A percentile compares a stretch with the other conserved stretches of the same genome.
These are phyloP conservation scores for Xylaria sp. DNA, from an alignment of 2,329 filamentous ascomycete species.

Conservation along the genomic window DNA sequence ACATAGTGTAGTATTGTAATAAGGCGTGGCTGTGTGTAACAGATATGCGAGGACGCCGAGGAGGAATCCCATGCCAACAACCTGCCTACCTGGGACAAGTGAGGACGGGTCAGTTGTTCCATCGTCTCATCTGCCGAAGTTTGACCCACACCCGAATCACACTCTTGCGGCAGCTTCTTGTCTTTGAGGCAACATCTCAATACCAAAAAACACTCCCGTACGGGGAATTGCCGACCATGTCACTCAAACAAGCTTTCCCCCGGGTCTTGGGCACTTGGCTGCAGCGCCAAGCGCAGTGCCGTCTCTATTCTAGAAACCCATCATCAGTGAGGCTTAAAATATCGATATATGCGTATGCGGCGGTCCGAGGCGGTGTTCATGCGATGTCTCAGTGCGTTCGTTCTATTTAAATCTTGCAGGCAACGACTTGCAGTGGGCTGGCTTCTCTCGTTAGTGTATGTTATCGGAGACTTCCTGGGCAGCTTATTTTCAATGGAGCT, in stretches of 20 bases:
- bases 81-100: conserved; percentile 32
- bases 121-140: conserved; percentile 28
- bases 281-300: conserved; percentile 20
- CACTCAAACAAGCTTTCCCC: conserved; percentile 31
- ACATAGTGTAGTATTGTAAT: background rate
- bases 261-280: conserved; percentile 33
- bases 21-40: conserved; percentile 9
- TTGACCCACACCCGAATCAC: conserved; percentile 19
- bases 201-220: background rate
- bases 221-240: conserved; percentile 6
- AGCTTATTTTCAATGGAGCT: conserved; percentile 2
- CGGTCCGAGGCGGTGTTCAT: background rate
- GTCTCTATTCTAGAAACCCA: conserved; percentile 11
- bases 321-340: conserved; percentile 27
- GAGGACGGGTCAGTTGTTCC: conserved; percentile 12
- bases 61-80: conserved; percentile 17
- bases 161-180: conserved; percentile 1
- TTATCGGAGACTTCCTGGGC: conserved; percentile 3
- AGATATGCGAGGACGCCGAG: background rate
- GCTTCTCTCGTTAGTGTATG: conserved; percentile 5
- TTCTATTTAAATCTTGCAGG: conserved; percentile 20
- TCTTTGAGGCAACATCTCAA: conserved; percentile 2
- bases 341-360: background rate
- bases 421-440: background rate
- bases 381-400: conserved; percentile 5